These are phyloP conservation scores for Verticillium longisporum DNA, from an alignment of 2,329 filamentous ascomycete species.

Conservation along the genomic window DNA sequence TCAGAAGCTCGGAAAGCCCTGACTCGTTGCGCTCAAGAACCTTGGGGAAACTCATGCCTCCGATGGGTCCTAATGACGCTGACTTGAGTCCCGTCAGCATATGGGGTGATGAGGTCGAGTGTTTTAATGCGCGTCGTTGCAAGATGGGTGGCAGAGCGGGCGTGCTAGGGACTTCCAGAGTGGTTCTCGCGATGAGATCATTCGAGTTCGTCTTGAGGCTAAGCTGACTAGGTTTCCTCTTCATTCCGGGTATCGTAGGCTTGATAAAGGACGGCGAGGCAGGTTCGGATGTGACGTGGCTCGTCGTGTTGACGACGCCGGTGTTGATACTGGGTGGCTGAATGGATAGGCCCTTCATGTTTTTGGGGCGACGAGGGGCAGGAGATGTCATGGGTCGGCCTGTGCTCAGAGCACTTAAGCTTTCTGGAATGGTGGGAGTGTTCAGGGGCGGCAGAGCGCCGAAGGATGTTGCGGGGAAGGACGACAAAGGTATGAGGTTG, in stretches of 20 bases:
- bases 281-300: constrained; percentile 55
- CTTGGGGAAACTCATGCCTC: constrained; percentile 59
- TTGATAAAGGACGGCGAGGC: constrained; percentile 74
- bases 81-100: constrained; percentile 55
- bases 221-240: constrained; percentile 70
- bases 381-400: constrained; percentile 61
- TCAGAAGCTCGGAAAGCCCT: constrained; percentile 51
- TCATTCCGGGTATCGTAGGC: constrained; percentile 63
- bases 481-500: constrained; percentile 63
- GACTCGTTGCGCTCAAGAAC: constrained; percentile 53
- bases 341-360: constrained; percentile 78
- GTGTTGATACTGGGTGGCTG: constrained; percentile 49
- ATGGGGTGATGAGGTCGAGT: constrained; percentile 61
- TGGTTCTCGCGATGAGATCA: constrained; percentile 42
- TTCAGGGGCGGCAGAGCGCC: constrained; percentile 38
- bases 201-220: constrained; percentile 67
- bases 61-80: constrained; percentile 51
- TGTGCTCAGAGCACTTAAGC: constrained; percentile 21
- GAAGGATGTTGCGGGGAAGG: constrained; percentile 58
- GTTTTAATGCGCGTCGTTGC: constrained; percentile 57
- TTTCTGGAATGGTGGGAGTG: constrained; percentile 37
- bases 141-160: constrained; percentile 51
- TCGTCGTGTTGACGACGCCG: constrained; percentile 29
- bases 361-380: constrained; percentile 65
- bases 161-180: constrained; percentile 48